Base-by-base conservation (phyloP, 768 basidiomycete species). In the Lepiota subincarnata region DNA sequence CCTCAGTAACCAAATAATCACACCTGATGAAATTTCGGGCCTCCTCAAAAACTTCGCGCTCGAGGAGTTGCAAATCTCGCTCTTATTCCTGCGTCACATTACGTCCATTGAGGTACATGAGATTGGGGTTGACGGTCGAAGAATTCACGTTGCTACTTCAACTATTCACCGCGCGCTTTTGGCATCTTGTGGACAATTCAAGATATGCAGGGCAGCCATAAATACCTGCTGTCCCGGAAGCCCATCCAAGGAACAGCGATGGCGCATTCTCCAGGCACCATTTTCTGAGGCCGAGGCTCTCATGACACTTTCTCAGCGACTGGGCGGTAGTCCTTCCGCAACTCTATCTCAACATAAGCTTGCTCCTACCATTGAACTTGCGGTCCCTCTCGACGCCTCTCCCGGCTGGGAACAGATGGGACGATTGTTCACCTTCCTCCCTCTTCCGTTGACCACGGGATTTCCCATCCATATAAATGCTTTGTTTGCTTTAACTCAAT, bases 351-450 rank as follows among this genome's bases (percentile, higher is more conserved):
- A 67, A 22, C 71, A 80, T 52, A 81, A 81, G 47, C 66, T 82
- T 0, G 59, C 63, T 4, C 70, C 76, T 0, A 55, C 69, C 19
- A 58, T 79, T 22, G 69, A 71, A 0, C 63, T 76, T 1, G 75
- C 76, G 0, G 55, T 69, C 6, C 68, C 69, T 3, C 40, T 69
- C 19, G 60, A 68, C 1, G 42, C 42, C 18, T 57, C 59, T 18
- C 41, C 55, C 0, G 4, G 47, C 3, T 16, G 42, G 12, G 28
- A 53, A 8, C 40, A 48, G 1, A 55, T 39, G n/a, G 79, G 79
- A 1, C 66, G 75, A 3, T 63, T 82, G 11, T 82, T 79, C 60
- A 79, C 78, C 0, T 76, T 68, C 40, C 70, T 80, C 5, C 79
- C 78, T 0, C 63, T 82, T 0, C 79, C 80, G 0, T 62, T 80